These are phyloP conservation scores for Conoideocrella luteorostrata DNA, from an alignment of 2,329 filamentous ascomycete genomes.

Conservation along the genomic window DNA sequence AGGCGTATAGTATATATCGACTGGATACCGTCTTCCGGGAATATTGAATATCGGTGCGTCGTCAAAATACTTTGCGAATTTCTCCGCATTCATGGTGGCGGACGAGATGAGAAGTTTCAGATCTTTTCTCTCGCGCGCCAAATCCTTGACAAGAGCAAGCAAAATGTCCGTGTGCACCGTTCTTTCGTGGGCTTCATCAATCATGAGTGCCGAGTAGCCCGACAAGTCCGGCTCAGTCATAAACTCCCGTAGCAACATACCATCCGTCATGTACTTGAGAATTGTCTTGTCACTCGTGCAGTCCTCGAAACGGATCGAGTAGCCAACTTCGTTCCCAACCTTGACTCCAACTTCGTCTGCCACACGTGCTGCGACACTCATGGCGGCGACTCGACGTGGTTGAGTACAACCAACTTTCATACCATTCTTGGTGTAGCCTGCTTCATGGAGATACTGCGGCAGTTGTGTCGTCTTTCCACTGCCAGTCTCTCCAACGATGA, in stretches of 20 bases:
- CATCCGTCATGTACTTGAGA: constrained; percentile 95
- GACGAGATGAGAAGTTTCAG: constrained; percentile 88
- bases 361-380: constrained; percentile 95
- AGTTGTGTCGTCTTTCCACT: constrained; percentile 94
- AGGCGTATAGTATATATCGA: constrained; percentile 85
- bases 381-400: constrained; percentile 88
- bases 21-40: constrained; percentile 79
- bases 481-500: constrained; percentile 92
- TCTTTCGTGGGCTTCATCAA: constrained; percentile 95
- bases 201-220: constrained; percentile 84
- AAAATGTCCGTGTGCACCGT: constrained; percentile 88
- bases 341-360: constrained; percentile 90
- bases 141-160: constrained; percentile 80
- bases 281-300: constrained; percentile 85
- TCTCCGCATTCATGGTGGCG: constrained; percentile 88
- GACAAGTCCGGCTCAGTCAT: constrained; percentile 80
- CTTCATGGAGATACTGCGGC: constrained; percentile 88
- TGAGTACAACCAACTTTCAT: constrained; percentile 90
- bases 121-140: constrained; percentile 75
- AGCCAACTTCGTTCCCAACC: constrained; percentile 87
- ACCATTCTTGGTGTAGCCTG: constrained; percentile 77
- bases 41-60: constrained; percentile 93
- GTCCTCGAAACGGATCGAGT: constrained; percentile 92
- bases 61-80: constrained; percentile 88
- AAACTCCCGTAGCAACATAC: constrained; percentile 86